Base-by-base conservation (phyloP, 2,329 filamentous ascomycete genomes). In the Chaetoscypha palmicola region DNA sequence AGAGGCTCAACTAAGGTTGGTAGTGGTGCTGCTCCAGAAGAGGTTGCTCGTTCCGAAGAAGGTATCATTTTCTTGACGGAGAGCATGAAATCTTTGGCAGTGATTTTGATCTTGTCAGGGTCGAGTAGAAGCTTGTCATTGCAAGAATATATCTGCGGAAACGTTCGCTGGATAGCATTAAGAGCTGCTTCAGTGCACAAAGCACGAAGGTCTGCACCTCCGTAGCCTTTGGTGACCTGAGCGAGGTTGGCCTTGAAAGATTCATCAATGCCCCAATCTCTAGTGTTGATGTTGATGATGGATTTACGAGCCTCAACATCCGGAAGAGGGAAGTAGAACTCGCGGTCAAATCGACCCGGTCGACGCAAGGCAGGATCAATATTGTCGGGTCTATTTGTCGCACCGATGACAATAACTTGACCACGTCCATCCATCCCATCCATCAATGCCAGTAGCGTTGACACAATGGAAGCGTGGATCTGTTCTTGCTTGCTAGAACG, bases 401-500 rank as follows among this genome's bases (percentile, higher is more conserved):
- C 92, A 53, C 92, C 92, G 58, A 98, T 97, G 26, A 98, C 90
- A 61, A 98, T 94, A 48, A 98, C 92, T 65, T 98, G 92, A 22
- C 91, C 91, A 62, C 90, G 83, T n/a, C 89, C 90, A 59, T 96
- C 91, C 90, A 96, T 96, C 51, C 90, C 90, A 64, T 96, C 90
- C 90, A 96, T 96, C 58, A 96, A 67, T 1, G 90, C 90, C 47
- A 96, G 71, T n/a, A 96, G 68, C 1, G 90, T 96, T 1, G 90
- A 94, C 11, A 96, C 91, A 52, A 98, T 98, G 2, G 91, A 97
- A 4, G 92, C 89, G 65, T 98, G 92, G 47, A 97, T 97, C 66
- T 98, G 92, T 62, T 98, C 92, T 67, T 97, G 91, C 64, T 97
- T 97, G 66, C 91, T 96, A 10, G 92, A 97, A 56, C 92, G 79